A percentile compares a stretch with the other conserved stretches of the same genome.
phyloP scores from a whole-genome alignment of 768 basidiomycete genomes.

The Hericium coralloides region DNA sequence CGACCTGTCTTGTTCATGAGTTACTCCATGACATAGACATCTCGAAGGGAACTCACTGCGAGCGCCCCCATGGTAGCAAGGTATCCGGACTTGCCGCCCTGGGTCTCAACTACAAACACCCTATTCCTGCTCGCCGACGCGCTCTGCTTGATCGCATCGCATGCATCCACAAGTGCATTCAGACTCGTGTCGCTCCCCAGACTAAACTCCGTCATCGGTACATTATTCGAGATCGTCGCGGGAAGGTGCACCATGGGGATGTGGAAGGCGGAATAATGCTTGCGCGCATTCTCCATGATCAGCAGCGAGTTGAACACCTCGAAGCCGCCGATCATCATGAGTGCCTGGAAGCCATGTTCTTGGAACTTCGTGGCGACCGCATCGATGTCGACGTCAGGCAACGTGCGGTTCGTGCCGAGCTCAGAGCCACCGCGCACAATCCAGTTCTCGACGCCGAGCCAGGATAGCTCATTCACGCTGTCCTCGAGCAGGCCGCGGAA shows the following conservation, averaged over 20 bases:
- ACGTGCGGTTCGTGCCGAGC: slow-evolving; percentile 88
- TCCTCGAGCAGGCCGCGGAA: slow-evolving; percentile 93
- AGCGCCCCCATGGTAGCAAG: slow-evolving; percentile 92
- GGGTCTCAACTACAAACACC: slow-evolving; percentile 97
- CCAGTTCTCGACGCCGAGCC: slow-evolving; percentile 98
- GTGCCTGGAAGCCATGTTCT: slow-evolving; percentile 63
- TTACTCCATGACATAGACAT: neutral
- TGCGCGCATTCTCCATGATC: slow-evolving; percentile 71
- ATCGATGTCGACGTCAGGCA: slow-evolving; percentile 83
- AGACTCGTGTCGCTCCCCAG: slow-evolving; percentile 95
- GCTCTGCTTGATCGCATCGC: slow-evolving; percentile 98
- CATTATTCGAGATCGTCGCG: slow-evolving; percentile 97
- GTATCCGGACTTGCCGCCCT: slow-evolving; percentile 95
- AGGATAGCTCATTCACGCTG: slow-evolving; percentile 75
- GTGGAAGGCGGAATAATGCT: slow-evolving; percentile 83
- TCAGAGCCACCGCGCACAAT: slow-evolving; percentile 94
- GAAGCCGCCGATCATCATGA: slow-evolving; percentile 93
- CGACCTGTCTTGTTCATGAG: slow-evolving; percentile 44
- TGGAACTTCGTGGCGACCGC: slow-evolving; percentile 89
- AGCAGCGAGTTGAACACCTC: slow-evolving; percentile 82
- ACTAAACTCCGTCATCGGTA: slow-evolving; percentile 94
- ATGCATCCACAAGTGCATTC: slow-evolving; percentile 95
- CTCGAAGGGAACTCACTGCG: slow-evolving; percentile 53
- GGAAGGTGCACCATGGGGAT: slow-evolving; percentile 96
- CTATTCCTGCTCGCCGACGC: slow-evolving; percentile 93